phyloP scores from a whole-genome alignment of 225 moss, liverwort and hornwort species.

The Pseudoscleropodium purum region DNA sequence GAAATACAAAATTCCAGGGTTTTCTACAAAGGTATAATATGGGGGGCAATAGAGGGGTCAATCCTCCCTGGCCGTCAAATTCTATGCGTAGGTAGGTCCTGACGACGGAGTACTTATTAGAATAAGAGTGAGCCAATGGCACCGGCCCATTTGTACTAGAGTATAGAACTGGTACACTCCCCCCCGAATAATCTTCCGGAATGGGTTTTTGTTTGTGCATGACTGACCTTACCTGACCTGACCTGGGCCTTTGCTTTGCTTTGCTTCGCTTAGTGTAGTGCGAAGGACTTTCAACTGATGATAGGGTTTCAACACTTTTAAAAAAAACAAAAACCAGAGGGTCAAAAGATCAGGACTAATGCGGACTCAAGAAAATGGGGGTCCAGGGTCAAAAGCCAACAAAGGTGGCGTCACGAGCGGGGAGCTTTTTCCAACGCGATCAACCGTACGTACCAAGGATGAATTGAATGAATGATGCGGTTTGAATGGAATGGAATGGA shows the following conservation, averaged over 20 bases:
- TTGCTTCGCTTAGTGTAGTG: no score
- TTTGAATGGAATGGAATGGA: background rate
- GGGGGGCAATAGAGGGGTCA: no score
- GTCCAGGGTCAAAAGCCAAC: constrained; percentile 23
- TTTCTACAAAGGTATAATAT: no score
- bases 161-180: background rate
- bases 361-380: constrained; percentile 4
- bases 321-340: background rate
- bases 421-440: background rate
- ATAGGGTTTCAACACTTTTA: constrained; percentile 8
- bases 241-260: background rate
- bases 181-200: no score
- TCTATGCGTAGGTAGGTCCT: background rate
- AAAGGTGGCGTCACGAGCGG: constrained; percentile 11
- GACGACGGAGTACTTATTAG: background rate
- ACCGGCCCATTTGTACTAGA: background rate
- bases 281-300: background rate
- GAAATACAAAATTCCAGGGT: no score
- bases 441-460: background rate
- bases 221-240: no score
- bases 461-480: background rate
- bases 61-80: no score
- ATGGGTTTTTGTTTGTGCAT: background rate
- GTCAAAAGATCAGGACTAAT: constrained; percentile 26
- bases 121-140: no score